phyloP scores from a whole-genome alignment of 805 yeast species.

The Phaffomyces thermotolerans region DNA sequence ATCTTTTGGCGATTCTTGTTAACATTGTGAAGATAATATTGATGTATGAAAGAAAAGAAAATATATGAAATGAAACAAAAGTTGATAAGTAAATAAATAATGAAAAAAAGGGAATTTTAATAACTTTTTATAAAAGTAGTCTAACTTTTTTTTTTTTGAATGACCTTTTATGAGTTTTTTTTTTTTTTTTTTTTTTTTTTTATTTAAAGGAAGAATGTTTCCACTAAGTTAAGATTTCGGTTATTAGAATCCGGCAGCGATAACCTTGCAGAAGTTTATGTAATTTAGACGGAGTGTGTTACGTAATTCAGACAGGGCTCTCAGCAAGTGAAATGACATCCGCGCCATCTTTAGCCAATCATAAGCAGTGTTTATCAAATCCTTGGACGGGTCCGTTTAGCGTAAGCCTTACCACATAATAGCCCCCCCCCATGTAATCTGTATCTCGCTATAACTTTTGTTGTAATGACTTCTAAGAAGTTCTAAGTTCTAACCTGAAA shows the following conservation, averaged over 20 bases:
- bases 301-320: neutral
- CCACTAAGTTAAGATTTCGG: neutral
- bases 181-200: too few relatives aligned
- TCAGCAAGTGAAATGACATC: neutral
- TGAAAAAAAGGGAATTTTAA: too few relatives aligned
- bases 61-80: neutral
- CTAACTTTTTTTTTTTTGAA: neutral
- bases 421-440: too few relatives aligned
- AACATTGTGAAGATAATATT: conserved; percentile 35
- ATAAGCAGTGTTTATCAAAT: neutral
- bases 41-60: neutral
- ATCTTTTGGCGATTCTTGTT: conserved; percentile 48
- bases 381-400: conserved; percentile 2
- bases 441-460: too few relatives aligned
- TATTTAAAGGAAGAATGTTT: neutral
- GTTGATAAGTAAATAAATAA: neutral
- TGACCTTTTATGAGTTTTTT: neutral
- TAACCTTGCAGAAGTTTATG: neutral
- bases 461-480: too few relatives aligned
- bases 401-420: too few relatives aligned
- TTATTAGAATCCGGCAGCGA: neutral
- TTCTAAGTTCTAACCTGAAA: too few relatives aligned
- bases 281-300: neutral
- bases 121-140: neutral
- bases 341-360: neutral